Percentiles rank a stretch among this genome's conserved stretches.
Evolutionary conservation across 2,329 filamentous ascomycete species (phyloP).

Genomic region (Neonectria neomacrospora): DNA sequence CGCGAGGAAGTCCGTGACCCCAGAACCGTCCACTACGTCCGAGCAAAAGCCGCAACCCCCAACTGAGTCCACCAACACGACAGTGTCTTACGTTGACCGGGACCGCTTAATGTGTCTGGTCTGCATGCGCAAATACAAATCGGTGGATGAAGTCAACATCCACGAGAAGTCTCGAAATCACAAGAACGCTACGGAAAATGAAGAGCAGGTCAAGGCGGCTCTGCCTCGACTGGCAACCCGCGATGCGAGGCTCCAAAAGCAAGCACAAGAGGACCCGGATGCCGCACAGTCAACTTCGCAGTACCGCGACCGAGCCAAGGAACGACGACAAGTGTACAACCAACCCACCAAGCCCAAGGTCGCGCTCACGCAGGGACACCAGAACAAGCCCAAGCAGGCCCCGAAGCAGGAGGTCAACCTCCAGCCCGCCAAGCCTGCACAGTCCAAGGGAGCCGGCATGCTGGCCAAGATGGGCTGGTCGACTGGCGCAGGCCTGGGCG

Average conservation of each 20-base stretch:
- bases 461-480: slow-evolving; percentile 80
- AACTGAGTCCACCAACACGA: slow-evolving; percentile 13
- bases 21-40: slow-evolving; percentile 20
- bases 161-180: slow-evolving; percentile 58
- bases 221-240: slow-evolving; percentile 52
- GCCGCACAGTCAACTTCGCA: slow-evolving; percentile 46
- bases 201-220: slow-evolving; percentile 62
- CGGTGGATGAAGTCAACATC: slow-evolving; percentile 54
- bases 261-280: slow-evolving; percentile 40
- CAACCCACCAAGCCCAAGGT: slow-evolving; percentile 69
- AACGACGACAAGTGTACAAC: slow-evolving; percentile 71
- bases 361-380: slow-evolving; percentile 43
- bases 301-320: slow-evolving; percentile 75
- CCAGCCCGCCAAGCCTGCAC: slow-evolving; percentile 46
- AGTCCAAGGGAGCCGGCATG: slow-evolving; percentile 73
- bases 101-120: slow-evolving; percentile 59
- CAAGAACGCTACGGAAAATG: slow-evolving; percentile 53
- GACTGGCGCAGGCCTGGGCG: slow-evolving; percentile 72
- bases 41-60: slow-evolving; percentile 11
- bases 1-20: slow-evolving; percentile 24
- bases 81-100: slow-evolving; percentile 68
- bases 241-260: slow-evolving; percentile 52
- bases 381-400: slow-evolving; percentile 49
- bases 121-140: slow-evolving; percentile 60
- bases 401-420: slow-evolving; percentile 36